Evolutionary conservation across 768 basidiomycete species (phyloP), one percentile per base, ranked within the genome.

Genomic region (Boletellus ananiceps): DNA sequence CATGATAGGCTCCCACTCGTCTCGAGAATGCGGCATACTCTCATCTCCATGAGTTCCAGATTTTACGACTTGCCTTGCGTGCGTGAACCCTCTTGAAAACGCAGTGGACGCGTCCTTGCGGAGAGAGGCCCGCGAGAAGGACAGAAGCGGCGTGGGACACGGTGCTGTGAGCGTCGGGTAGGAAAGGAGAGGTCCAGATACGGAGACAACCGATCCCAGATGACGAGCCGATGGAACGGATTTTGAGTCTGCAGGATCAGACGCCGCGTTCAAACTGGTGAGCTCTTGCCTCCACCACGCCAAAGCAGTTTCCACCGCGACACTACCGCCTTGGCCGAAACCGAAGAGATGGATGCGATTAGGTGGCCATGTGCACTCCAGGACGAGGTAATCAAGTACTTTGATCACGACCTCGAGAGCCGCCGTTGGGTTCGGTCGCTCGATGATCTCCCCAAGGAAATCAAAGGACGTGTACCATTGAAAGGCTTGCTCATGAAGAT

Each of bases 391-490:
- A 2, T 71, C 65, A 46, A 90, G 50, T 40, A 83, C 68, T 19
- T 69, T 70, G 12, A 61, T 62, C 31, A 93, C 67, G 33, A 82
- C 68, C 8, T 80, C 71, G 47, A 93, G 72, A 0, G 82, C 83
- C 0, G 77, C 62, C 0, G 83, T 83, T 11, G 92, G 93, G 59
- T 95, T 82, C 2, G 92, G 91, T 8, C 72, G 70, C 4, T 71
- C 63, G 51, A 92, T 73, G 25, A 82, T 69, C 52, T 89, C 88
- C 2, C 93, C 93, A 7, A 93, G 77, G 6, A 67, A 71, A 61
- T 90, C 83, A 65, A 93, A 94, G 38, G 88, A 87, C 11, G 76
- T 68, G 69, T 88, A 94, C 92, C 91, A 94, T 59, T 93, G 86
- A 62, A 76, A 94, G 2, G 88, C 83, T 33, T 83, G 74, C 64